Base-by-base conservation (phyloP, 306 rosid species). In the Geum urbanum region DNA sequence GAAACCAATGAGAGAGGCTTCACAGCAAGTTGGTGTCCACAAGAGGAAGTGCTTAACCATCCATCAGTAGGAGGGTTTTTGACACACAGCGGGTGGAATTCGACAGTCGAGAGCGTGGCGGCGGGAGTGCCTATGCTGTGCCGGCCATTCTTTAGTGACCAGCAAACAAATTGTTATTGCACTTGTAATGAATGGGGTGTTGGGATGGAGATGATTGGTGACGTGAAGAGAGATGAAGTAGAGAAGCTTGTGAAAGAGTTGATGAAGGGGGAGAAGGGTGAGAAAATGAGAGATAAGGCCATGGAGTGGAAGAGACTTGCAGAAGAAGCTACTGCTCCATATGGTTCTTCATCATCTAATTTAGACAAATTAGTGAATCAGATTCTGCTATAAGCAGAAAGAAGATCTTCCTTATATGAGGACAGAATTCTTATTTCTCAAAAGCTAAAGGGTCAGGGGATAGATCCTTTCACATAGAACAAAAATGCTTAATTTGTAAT, bases 121-220 rank as follows among this genome's bases (percentile, higher is more conserved):
- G 39, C 47, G 3, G 76, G 76, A 61, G 76, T 72, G 8, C 76
- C 76, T 37, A 59, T 72, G 48, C 7, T 72, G 0, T 72, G 61
- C 19, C n/a, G 40, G 16, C 76, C 76, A 12, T 45, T 44, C 56
- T 24, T 48, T 10, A 46, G 9, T 1, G 76, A 72, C 1, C 76
- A 60, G 37, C 69, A 47, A 27, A 72, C 76, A 16, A 60, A 61
- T 14, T 35, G 52, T 41, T 15, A 6, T 7, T 48, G 6, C 8
- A 20, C 20, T 32, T 72, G 70, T 13, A 22, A 62, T 10, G 41
- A 35, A 19, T 47, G 61, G 61, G 76, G 60, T 5, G 32, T 72
- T 18, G 70, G 52, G 0, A 16, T 72, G 48, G 76, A 72, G 62
- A 72, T 72, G 10, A 66, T 3, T 19, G 27, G 3, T 12, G 62